Evolutionary conservation across 1,284 basidiomycete genomes (phyloP), one percentile per base, ranked within the genome.

Genomic region (Heterobasidion parviporum): DNA sequence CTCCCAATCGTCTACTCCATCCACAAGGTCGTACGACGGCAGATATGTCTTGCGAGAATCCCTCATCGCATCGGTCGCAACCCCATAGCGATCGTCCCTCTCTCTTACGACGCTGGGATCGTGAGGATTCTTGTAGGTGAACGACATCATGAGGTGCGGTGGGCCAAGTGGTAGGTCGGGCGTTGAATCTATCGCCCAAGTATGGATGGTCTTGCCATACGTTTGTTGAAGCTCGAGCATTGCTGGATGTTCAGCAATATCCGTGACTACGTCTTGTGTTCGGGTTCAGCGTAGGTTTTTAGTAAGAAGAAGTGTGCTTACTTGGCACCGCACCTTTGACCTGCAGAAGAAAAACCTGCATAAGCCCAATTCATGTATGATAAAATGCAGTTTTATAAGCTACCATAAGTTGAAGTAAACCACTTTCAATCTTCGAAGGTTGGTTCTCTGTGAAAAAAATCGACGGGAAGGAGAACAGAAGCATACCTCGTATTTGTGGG

Each of bases 121-220:
- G 16, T 73, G 64, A 38, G 76, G 71, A 6, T 67, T 67, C 53
- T 75, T 71, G 1, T 54, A 62, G 2, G 75, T 75, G 60, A 72
- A 74, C 8, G 72, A 66, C 70, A 76, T 72, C 78, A 78, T 77
- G 49, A 80, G 67, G 53, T 70, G 66, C 1, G 77, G 77, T 8
- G 64, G 76, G 14, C 78, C 79, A 36, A 82, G 66, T 2, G 79
- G 79, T 3, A 81, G 62, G 38, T 78, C 70, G 0, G 78, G 74
- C 53, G 70, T 54, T 14, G 65, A 65, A 59, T 80, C 78, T 56
- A 65, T 67, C 16, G 64, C 69, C 75, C 78, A 78, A 8, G 76
- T 78, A 55, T 78, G 76, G 26, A 78, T 74, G 1, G 74, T 75
- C 69, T 81, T 81, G 52, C 77, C 79, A 58, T 80, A 81, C 1